phyloP scores from a whole-genome alignment of 2,329 filamentous ascomycete species.

The Monosporascus sp. region DNA sequence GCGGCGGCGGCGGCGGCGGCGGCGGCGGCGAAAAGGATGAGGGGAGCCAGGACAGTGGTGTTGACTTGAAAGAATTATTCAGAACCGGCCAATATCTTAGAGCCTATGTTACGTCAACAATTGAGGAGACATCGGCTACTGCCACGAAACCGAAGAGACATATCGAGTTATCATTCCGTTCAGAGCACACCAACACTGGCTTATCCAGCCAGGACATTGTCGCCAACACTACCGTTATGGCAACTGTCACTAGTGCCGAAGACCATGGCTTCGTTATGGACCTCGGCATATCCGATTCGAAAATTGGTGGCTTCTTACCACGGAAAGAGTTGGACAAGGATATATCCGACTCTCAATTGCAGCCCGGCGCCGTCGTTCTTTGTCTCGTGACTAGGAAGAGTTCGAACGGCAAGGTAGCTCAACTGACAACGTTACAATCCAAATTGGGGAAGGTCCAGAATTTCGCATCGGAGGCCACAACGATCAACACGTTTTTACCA shows the following conservation, averaged over 20 bases:
- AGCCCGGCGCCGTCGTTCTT: conserved; percentile 79
- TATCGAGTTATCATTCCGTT: conserved; percentile 83
- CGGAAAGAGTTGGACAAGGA: conserved; percentile 71
- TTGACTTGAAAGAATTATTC: conserved; percentile 74
- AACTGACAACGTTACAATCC: conserved; percentile 70
- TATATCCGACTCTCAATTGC: conserved; percentile 61
- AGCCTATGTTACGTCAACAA: conserved; percentile 74
- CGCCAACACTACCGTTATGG: conserved; percentile 74
- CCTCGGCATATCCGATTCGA: conserved; percentile 64
- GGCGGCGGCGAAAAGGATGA: conserved; percentile 50
- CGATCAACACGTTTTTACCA: conserved; percentile 83
- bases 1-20: conserved; percentile 47
- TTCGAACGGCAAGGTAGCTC: conserved; percentile 75
- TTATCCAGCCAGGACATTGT: conserved; percentile 70
- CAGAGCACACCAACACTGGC: conserved; percentile 70
- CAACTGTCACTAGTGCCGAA: conserved; percentile 84
- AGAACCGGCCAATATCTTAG: conserved; percentile 82
- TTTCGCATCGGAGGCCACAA: conserved; percentile 70
- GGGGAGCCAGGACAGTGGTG: conserved; percentile 48
- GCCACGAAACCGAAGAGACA: conserved; percentile 65
- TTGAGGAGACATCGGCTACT: conserved; percentile 52
- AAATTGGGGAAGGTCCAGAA: conserved; percentile 64
- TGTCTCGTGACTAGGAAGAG: conserved; percentile 74
- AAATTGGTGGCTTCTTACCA: conserved; percentile 76
- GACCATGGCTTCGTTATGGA: conserved; percentile 96